Base-by-base conservation (phyloP, 495 filamentous ascomycete genomes). In the Xylaria grammica region DNA sequence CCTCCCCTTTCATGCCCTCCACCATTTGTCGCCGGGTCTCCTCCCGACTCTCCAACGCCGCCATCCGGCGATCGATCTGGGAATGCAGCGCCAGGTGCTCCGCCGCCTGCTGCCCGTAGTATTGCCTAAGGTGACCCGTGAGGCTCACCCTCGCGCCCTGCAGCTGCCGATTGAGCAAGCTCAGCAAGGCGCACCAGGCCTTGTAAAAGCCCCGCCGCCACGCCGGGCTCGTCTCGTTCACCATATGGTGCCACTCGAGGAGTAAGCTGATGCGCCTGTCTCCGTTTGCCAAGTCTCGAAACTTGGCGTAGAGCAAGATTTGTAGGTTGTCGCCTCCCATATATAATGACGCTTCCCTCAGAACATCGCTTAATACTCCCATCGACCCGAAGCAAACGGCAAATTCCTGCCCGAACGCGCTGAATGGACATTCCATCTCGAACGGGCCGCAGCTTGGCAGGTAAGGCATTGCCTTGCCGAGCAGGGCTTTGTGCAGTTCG, bases 131-230 rank as follows among this genome's bases (percentile, higher is more conserved):
- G 50, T 52, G 29, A 29, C 30, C 50, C 50, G 30, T 34, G 1
- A 52, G 50, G n/a, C 17, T n/a, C 27, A 34, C 6, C 29, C n/a
- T 52, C 26, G 30, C 7, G 4, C 50, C 50, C 3, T 8, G 13
- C 0, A 52, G 29, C 50, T 52, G 50, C 15, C 3, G 11, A 17
- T 34, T 6, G 27, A 30, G 19, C 29, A 52, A 20, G 50, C n/a
- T 34, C 50, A 52, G 29, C 29, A 52, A n/a, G 1, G 50, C 50
- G 20, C 50, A 52, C 50, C 29, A 52, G 17, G 50, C 50, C 11
- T 52, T 30, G 9, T 52, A 52, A 9, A 52, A 27, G n/a, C 17
- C 11, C 11, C 50, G 50, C 15, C 30, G 27, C 50, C 27, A 52
- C 17, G 26, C 48, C 4, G 32, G 32, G 32, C 11, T 11, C 17